These are phyloP conservation scores for Phtheirospermum japonicum DNA, from an alignment of 257 asterid genomes.

Conservation along the genomic window DNA sequence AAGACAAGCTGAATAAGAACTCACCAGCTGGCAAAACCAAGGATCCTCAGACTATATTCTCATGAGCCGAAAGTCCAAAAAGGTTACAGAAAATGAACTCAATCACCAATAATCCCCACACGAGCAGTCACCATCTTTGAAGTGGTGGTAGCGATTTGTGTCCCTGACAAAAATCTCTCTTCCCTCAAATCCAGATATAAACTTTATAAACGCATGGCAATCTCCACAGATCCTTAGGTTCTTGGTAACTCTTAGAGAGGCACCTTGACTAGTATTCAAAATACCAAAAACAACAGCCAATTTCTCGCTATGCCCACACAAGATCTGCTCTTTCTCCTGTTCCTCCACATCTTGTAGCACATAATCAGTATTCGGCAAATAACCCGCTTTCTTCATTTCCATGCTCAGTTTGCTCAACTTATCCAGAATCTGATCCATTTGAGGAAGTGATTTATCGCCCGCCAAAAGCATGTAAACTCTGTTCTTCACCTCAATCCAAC, in stretches of 20 bases:
- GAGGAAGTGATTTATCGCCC: conserved; percentile 81
- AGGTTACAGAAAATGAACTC: conserved; percentile 15
- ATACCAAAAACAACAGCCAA: conserved; percentile 84
- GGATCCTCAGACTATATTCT: conserved; percentile 18
- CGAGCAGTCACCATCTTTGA: conserved; percentile 76
- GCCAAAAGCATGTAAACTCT: conserved; percentile 84
- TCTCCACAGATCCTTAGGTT: conserved; percentile 91
- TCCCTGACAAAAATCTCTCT: conserved; percentile 88
- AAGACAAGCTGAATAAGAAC: conserved; percentile 16
- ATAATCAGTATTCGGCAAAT: conserved; percentile 51
- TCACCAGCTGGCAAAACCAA: conserved; percentile 29
- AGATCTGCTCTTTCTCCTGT: conserved; percentile 84
- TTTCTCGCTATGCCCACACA: conserved; percentile 95
- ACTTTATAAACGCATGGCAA: conserved; percentile 76
- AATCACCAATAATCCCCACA: conserved; percentile 89
- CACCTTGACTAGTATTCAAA: conserved; percentile 61
- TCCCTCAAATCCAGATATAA: conserved; percentile 60
- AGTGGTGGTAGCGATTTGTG: conserved; percentile 83
- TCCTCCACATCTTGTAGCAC: conserved; percentile 95
- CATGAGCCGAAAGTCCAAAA: conserved; percentile 10
- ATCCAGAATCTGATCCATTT: conserved; percentile 59
- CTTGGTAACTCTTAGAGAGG: conserved; percentile 71
- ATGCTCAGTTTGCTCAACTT: conserved; percentile 44
- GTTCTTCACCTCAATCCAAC: conserved; percentile 94
- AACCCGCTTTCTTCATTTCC: conserved; percentile 83